phyloP scores from a whole-genome alignment of 129 eudicot species.

The Arctium minus region DNA sequence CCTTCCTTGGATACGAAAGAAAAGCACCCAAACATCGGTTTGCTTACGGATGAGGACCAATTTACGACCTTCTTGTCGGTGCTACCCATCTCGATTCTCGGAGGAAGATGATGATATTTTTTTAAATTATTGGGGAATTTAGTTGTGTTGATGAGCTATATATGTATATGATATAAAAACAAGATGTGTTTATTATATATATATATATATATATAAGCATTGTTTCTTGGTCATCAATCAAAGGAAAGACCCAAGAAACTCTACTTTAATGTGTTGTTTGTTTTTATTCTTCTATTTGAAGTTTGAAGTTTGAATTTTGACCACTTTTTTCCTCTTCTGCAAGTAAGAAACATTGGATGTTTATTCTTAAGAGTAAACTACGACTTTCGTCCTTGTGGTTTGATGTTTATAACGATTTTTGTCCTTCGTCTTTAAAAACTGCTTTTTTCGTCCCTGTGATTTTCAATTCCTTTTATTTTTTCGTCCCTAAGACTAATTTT shows the following conservation, averaged over 20 bases:
- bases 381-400: too few species aligned
- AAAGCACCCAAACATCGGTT: slow-evolving; percentile 10
- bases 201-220: neutral
- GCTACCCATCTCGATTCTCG: slow-evolving; percentile 13
- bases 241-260: slow-evolving; percentile 12
- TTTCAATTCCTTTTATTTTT: too few species aligned
- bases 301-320: neutral
- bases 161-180: neutral
- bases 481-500: too few species aligned
- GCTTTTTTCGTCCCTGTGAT: too few species aligned
- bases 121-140: neutral
- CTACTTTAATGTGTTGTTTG: neutral
- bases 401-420: too few species aligned
- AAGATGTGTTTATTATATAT: neutral
- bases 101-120: neutral
- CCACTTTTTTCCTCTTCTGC: slow-evolving; percentile 7
- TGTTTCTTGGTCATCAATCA: slow-evolving; percentile 15
- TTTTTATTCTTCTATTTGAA: neutral
- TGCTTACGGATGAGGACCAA: slow-evolving; percentile 2
- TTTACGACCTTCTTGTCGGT: neutral
- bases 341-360: neutral
- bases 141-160: neutral
- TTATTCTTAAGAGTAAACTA: neutral
- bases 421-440: too few species aligned
- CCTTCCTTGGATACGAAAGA: neutral